phyloP scores from a whole-genome alignment of 768 basidiomycete genomes.

The Trametes sanguinea region DNA sequence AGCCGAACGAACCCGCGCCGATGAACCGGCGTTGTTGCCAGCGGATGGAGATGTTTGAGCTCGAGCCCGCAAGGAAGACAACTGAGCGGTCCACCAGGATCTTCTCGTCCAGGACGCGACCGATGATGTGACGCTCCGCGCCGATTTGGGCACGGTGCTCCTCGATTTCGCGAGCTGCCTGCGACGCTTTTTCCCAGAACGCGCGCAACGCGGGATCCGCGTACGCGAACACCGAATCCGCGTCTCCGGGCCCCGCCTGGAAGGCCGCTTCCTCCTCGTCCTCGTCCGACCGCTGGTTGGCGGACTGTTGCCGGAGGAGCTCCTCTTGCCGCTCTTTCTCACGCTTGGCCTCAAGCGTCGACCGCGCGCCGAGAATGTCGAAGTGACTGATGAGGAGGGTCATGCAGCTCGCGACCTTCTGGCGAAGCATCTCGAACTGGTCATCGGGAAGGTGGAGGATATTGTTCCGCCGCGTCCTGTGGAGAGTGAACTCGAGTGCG shows the following conservation, averaged over 20 bases:
- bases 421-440: conserved; percentile 88
- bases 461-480: conserved; percentile 83
- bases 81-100: conserved; percentile 92
- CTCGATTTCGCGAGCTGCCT: conserved; percentile 66
- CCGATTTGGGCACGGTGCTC: conserved; percentile 58
- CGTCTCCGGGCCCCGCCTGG: conserved; percentile 38
- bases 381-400: conserved; percentile 96
- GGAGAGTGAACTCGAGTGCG: conserved; percentile 89
- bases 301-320: conserved; percentile 54
- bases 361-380: conserved; percentile 94
- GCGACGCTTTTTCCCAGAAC: conserved; percentile 73
- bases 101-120: conserved; percentile 92
- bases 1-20: conserved; percentile 97
- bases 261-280: conserved; percentile 48
- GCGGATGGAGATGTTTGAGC: conserved; percentile 90
- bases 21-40: conserved; percentile 99
- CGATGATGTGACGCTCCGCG: conserved; percentile 73
- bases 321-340: conserved; percentile 87
- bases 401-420: conserved; percentile 95
- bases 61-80: conserved; percentile 93
- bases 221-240: conserved; percentile 45
- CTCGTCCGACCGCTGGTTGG: conserved; percentile 47
- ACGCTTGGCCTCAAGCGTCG: conserved; percentile 81
- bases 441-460: conserved; percentile 86
- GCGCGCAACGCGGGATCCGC: conserved; percentile 66